Evolutionary conservation across 192 early-diverging fungal genomes (phyloP).

Genomic region (Podochytrium sp.): DNA sequence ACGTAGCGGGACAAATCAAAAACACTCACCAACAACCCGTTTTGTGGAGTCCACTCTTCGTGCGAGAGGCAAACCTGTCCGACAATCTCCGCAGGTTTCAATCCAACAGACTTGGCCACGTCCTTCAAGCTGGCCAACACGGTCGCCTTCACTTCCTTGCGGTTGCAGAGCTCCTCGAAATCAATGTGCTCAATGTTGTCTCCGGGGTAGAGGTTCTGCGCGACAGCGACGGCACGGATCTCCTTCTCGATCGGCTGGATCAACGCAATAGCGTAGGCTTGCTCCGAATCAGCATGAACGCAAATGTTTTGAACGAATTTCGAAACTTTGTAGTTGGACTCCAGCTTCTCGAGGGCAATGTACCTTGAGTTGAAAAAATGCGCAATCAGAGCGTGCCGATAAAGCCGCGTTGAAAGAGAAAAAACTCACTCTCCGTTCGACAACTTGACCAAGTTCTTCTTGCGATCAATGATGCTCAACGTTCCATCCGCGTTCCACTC

Average conservation of each 20-base stretch:
- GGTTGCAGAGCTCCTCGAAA: conserved; percentile 55
- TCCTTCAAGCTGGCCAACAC: conserved; percentile 60
- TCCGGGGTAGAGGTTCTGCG: conserved; percentile 29
- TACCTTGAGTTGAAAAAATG: conserved; percentile 38
- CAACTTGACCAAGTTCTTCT: conserved; percentile 93
- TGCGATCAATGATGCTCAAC: conserved; percentile 86
- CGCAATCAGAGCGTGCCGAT: not conserved
- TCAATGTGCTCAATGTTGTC: conserved; percentile 32
- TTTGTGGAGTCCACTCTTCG: conserved; percentile 93
- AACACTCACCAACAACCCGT: conserved; percentile 69
- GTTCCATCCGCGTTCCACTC: conserved; percentile 80
- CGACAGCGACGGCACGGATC: conserved; percentile 62
- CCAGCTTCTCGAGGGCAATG: conserved; percentile 92
- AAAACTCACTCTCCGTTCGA: conserved; percentile 72
- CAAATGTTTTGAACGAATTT: conserved; percentile 72
- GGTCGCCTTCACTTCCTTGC: conserved; percentile 37
- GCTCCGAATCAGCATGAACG: conserved; percentile 68
- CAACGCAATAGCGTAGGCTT: conserved; percentile 76
- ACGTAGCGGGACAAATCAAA: no score
- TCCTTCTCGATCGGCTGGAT: conserved; percentile 67
- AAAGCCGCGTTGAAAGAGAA: not conserved
- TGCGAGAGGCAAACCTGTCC: conserved; percentile 62
- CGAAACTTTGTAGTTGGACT: conserved; percentile 82
- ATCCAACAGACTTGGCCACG: conserved; percentile 63
- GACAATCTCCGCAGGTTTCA: conserved; percentile 78